Evolutionary conservation across 2,329 filamentous ascomycete genomes (phyloP).

Genomic region (Neopestalotiopsis sp.): DNA sequence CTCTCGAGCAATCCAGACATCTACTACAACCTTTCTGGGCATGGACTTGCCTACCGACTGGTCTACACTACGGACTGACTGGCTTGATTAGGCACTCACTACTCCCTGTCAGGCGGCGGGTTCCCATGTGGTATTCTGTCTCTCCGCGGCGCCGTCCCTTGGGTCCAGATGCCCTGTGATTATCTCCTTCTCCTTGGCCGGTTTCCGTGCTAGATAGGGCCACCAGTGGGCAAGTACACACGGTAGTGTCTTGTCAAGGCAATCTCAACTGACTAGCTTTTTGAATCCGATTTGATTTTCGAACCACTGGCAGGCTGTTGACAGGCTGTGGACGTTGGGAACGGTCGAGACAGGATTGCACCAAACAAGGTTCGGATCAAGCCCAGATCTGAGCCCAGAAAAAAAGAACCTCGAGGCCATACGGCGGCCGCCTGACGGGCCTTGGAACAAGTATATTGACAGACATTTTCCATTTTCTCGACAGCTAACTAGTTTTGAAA

Average conservation of each 20-base stretch:
- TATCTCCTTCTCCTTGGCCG: not conserved
- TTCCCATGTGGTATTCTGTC: not conserved
- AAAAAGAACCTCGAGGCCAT: slow-evolving; percentile 1
- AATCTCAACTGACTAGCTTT: not conserved
- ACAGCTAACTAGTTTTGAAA: not conserved
- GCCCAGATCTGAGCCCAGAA: not conserved
- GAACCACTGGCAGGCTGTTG: not conserved
- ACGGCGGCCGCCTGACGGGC: not conserved
- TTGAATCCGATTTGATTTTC: too few relatives aligned
- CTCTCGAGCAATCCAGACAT: not conserved
- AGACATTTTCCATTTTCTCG: not conserved
- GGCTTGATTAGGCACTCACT: not conserved
- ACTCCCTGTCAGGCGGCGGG: not conserved
- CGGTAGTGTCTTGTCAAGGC: not conserved
- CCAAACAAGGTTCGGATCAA: not conserved
- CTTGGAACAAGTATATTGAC: not conserved
- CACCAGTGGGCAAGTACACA: not conserved
- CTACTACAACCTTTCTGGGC: not conserved
- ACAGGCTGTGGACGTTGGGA: slow-evolving; percentile 5
- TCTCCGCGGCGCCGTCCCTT: not conserved
- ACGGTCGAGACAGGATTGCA: slow-evolving; percentile 5
- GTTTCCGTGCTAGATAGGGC: not conserved
- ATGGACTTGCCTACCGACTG: not conserved
- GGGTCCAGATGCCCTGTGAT: not conserved
- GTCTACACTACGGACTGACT: not conserved